Base-by-base conservation (phyloP, 1,284 basidiomycete species). In the Schizophyllum amplum region DNA sequence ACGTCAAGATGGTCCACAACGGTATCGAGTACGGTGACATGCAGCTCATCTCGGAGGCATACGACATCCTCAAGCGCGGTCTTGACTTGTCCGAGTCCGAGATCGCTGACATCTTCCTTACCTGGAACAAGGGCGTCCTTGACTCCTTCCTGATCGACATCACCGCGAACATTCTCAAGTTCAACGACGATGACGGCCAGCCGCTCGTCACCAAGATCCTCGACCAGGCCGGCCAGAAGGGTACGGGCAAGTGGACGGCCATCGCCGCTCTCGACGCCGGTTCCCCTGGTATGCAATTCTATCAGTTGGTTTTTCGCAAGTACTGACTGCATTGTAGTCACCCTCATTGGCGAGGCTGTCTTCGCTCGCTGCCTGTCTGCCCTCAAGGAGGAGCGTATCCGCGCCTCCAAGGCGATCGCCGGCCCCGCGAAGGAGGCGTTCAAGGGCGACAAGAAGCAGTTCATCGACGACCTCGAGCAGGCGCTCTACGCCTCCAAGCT, bases 11-110 rank as follows among this genome's bases (percentile, higher is more conserved):
- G 96, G 97, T 99, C 62, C 97, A 98, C 83, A 98, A 98, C 68
- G 94, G 92, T 80, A 98, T 98, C 73, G 94, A 98, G 75, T 99
- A 99, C 75, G 97, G 97, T 75, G 97, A 99, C 79, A 99, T 99
- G 97, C 97, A 99, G 76, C 81, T 99, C 71, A 99, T 99, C 67
- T 92, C 94, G 64, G 97, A 99, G 77, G 94, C 91, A 20, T 98
- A 97, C 73, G 94, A 98, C 72, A 98, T 99, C 74, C 87, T 99
- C 71, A 97, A 96, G 74, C 91, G 93, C 66, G 97, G 96, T 65
- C 87, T 99, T 66, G 92, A 88, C 63, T 80, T 97, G 61, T 59
- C 71, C 47, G 91, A 94, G 68, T 78, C 80, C 62, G 94, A 98
- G 75, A 96, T 97, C 65, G 89, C 93, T 59, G 86, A 87, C 61